Evolutionary conservation across 805 yeast species (phyloP).

Genomic region (Phaffomyces opuntiae): DNA sequence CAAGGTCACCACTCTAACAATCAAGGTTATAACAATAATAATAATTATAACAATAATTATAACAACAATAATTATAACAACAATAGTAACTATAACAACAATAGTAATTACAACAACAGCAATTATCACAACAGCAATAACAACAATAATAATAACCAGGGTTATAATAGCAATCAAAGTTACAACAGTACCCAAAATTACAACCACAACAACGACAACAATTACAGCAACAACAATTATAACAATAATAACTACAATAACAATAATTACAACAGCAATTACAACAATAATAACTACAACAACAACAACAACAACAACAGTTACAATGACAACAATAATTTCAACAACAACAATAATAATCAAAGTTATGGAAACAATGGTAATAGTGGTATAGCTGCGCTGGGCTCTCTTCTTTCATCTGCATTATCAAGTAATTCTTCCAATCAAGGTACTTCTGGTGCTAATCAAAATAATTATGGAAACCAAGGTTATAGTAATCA

Average conservation of each 20-base stretch:
- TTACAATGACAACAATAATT: no score
- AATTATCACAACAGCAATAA: not conserved
- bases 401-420: not conserved
- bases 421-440: not conserved
- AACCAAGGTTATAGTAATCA: not conserved
- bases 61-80: not conserved
- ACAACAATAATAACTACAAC: not conserved
- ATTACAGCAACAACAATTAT: not conserved
- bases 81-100: not conserved
- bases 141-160: not conserved
- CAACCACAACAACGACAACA: not conserved
- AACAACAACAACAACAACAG: no score
- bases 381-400: not conserved
- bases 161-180: not conserved
- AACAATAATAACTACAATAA: no score
- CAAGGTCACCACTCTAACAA: not conserved
- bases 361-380: not conserved
- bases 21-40: not conserved
- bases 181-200: not conserved
- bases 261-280: not conserved
- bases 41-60: slow-evolving; percentile 4
- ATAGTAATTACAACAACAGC: not conserved
- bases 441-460: not conserved
- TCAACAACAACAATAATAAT: not conserved
- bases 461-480: not conserved